Evolutionary conservation across 2,329 filamentous ascomycete genomes (phyloP).

Genomic region (Pseudocercospora cruenta): DNA sequence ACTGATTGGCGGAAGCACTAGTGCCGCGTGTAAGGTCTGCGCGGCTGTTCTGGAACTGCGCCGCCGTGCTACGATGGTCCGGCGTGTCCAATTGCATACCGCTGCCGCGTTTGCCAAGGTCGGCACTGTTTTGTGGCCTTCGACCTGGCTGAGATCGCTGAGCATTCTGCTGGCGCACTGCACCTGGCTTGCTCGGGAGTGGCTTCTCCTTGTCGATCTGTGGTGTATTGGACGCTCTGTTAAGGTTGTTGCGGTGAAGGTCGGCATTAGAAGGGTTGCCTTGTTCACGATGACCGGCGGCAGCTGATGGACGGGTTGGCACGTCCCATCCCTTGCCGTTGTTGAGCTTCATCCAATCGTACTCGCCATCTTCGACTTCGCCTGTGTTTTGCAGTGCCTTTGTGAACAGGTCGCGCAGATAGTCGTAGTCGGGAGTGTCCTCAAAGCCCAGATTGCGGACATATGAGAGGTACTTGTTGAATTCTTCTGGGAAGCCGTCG

Average conservation of each 20-base stretch:
- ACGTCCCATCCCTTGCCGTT: slow-evolving; percentile 91
- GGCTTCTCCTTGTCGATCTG: slow-evolving; percentile 33
- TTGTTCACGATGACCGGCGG: slow-evolving; percentile 73
- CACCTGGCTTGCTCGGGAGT: slow-evolving; percentile 62
- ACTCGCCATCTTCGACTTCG: slow-evolving; percentile 95
- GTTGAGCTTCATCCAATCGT: slow-evolving; percentile 99
- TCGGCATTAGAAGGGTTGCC: slow-evolving; percentile 85
- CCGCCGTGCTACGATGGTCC: slow-evolving; percentile 81
- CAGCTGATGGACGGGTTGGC: slow-evolving; percentile 68
- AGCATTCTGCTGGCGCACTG: slow-evolving; percentile 68
- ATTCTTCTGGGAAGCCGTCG: slow-evolving; percentile 95
- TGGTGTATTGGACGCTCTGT: slow-evolving; percentile 64
- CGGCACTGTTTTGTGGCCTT: slow-evolving; percentile 38
- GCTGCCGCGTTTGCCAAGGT: slow-evolving; percentile 70
- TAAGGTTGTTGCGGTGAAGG: slow-evolving; percentile 60
- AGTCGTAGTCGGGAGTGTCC: slow-evolving; percentile 97
- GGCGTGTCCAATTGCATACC: slow-evolving; percentile 75
- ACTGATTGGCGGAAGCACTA: slow-evolving; percentile 16
- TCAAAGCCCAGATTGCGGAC: slow-evolving; percentile 98
- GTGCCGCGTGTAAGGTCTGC: slow-evolving; percentile 51
- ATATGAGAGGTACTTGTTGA: slow-evolving; percentile 96
- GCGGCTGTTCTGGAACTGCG: slow-evolving; percentile 94
- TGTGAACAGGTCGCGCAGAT: slow-evolving; percentile 93
- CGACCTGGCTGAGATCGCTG: slow-evolving; percentile 54
- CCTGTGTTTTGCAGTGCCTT: slow-evolving; percentile 92